These are phyloP conservation scores for Melaleuca alternifolia DNA, from an alignment of 345 rosid genomes.

Conservation along the genomic window DNA sequence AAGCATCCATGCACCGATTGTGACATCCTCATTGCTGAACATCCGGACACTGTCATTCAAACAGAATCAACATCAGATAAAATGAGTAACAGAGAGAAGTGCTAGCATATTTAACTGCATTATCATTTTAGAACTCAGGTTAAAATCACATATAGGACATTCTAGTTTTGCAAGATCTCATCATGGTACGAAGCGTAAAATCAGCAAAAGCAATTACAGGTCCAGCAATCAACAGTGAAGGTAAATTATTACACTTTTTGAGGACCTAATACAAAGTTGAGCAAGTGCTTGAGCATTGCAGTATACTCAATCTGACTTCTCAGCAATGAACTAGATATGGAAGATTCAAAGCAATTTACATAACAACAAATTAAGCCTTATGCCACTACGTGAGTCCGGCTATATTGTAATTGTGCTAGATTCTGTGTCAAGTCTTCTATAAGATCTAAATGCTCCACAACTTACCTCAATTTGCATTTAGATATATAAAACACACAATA, in stretches of 20 bases:
- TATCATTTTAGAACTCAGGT: background rate
- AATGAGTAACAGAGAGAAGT: background rate
- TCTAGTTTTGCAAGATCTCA: background rate
- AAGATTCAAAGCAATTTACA: background rate
- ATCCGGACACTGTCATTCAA: constrained; percentile 64
- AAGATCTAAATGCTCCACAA: background rate
- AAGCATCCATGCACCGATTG: constrained; percentile 97
- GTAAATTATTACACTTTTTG: background rate
- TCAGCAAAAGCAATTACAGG: background rate
- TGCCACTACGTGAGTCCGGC: background rate
- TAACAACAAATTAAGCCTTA: background rate
- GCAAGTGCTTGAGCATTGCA: background rate
- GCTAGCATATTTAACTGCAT: background rate
- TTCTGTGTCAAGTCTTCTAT: background rate
- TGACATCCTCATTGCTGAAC: constrained; percentile 96
- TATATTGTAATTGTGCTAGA: background rate
- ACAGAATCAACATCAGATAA: background rate
- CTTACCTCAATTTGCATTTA: background rate
- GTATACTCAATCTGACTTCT: background rate
- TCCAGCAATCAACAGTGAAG: background rate
- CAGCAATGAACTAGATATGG: background rate
- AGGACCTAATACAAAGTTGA: background rate
- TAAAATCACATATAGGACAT: background rate
- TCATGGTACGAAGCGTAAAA: background rate
- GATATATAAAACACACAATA: background rate